A percentile compares a stretch with the other conserved stretches of the same genome.
These are phyloP conservation scores for Cladorrhinum sp. DNA, from an alignment of 2,329 filamentous ascomycete genomes.

Conservation along the genomic window DNA sequence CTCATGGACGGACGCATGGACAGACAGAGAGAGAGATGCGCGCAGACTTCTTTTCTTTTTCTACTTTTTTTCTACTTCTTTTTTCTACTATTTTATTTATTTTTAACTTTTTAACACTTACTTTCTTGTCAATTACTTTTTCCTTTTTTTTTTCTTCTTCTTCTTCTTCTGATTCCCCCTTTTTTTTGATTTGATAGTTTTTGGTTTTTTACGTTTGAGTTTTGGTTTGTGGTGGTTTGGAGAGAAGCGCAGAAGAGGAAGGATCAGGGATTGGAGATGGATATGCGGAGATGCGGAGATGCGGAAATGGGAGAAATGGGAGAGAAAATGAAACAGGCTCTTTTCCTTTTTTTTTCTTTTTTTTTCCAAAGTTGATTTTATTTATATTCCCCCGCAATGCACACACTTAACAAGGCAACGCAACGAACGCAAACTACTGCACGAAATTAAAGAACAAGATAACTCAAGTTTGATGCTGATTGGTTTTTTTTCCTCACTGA, in stretches of 20 bases:
- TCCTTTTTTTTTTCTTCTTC: not conserved
- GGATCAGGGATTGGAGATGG: no score
- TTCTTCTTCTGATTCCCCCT: slow-evolving; percentile 1
- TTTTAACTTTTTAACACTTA: not conserved
- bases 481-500: no score
- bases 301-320: not conserved
- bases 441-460: no score
- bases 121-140: not conserved
- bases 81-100: not conserved
- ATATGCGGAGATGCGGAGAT: not conserved
- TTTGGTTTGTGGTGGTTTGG: not conserved
- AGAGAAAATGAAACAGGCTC: not conserved
- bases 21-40: not conserved
- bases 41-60: not conserved
- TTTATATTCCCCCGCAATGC: no score
- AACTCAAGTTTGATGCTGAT: no score
- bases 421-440: no score
- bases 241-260: not conserved
- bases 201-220: not conserved
- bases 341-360: no score
- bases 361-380: no score
- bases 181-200: slow-evolving; percentile 2
- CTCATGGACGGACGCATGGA: not conserved
- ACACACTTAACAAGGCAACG: no score
- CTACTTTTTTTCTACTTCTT: not conserved